Percentiles rank a stretch among this genome's conserved stretches.
Evolutionary conservation across 140 eudicot genomes (phyloP).

Genomic region (Erigeron philadelphicus): DNA sequence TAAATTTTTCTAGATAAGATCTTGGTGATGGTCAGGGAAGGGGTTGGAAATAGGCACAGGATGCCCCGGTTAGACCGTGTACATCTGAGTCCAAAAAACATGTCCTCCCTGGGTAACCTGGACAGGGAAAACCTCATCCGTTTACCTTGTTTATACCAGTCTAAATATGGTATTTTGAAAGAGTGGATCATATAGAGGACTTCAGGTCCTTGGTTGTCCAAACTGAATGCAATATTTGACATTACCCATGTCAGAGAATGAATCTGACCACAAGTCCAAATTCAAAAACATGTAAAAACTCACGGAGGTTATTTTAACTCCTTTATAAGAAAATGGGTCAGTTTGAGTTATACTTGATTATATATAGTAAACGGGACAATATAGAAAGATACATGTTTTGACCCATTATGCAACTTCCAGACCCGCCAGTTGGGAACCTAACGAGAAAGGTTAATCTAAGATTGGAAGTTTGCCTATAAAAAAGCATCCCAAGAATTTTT

Average conservation of each 20-base stretch:
- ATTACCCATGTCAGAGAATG: no score
- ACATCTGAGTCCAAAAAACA: no score
- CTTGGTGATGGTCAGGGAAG: no score
- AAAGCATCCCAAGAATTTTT: neutral
- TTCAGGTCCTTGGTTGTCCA: no score
- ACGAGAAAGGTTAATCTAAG: neutral
- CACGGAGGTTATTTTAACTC: neutral
- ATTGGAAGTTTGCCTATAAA: neutral
- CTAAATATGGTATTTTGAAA: neutral
- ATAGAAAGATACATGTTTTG: no score
- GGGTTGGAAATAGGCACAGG: no score
- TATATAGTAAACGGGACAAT: neutral
- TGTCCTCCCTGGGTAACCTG: no score
- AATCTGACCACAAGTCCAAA: neutral
- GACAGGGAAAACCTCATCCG: no score
- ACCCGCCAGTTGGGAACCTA: neutral
- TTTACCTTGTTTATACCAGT: neutral
- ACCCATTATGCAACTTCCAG: no score
- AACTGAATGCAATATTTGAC: no score
- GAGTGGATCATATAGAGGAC: slow-evolving; percentile 5
- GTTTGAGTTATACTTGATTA: neutral
- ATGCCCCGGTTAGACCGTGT: no score
- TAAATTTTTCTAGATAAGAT: no score
- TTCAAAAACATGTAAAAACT: neutral
- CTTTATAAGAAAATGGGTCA: neutral